phyloP scores from a whole-genome alignment of 1,284 basidiomycete genomes.

The Cryptococcus jaspeensis region DNA sequence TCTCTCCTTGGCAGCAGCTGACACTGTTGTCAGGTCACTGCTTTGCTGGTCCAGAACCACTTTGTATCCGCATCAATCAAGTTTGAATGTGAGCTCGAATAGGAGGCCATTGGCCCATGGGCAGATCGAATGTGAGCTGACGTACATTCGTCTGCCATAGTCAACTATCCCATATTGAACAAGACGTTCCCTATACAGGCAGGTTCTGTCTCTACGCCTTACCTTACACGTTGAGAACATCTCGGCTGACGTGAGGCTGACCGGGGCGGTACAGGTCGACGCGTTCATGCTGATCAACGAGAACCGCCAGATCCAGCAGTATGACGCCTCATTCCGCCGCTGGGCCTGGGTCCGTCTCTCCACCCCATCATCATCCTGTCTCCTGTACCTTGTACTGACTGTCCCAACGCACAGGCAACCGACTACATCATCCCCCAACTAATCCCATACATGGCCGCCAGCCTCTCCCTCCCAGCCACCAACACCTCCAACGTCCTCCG shows the following conservation, averaged over 20 bases:
- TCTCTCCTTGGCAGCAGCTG: background rate
- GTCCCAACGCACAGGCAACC: too few relatives aligned
- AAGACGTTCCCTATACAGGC: conserved; percentile 23
- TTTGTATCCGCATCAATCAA: conserved; percentile 18
- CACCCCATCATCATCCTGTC: conserved; percentile 12
- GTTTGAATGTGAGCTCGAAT: conserved; percentile 19
- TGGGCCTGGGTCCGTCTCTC: conserved; percentile 25
- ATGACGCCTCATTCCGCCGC: conserved; percentile 24
- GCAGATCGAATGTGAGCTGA: background rate
- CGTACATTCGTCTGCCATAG: background rate
- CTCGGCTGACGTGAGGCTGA: background rate
- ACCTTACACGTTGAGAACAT: too few relatives aligned
- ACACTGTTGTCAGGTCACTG: conserved; percentile 7
- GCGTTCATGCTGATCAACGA: conserved; percentile 22
- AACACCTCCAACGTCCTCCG: conserved; percentile 20
- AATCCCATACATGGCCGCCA: conserved; percentile 26
- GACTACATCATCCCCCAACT: conserved; percentile 8
- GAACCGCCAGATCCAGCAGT: conserved; percentile 18
- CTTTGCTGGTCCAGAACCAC: conserved; percentile 19
- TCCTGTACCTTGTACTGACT: too few relatives aligned
- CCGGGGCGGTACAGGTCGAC: conserved; percentile 12
- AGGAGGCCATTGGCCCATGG: too few relatives aligned
- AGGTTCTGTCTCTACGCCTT: background rate
- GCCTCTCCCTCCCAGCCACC: background rate
- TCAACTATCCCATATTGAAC: conserved; percentile 19